phyloP scores from a whole-genome alignment of 116 monocot genomes.

The Iris pallida region DNA sequence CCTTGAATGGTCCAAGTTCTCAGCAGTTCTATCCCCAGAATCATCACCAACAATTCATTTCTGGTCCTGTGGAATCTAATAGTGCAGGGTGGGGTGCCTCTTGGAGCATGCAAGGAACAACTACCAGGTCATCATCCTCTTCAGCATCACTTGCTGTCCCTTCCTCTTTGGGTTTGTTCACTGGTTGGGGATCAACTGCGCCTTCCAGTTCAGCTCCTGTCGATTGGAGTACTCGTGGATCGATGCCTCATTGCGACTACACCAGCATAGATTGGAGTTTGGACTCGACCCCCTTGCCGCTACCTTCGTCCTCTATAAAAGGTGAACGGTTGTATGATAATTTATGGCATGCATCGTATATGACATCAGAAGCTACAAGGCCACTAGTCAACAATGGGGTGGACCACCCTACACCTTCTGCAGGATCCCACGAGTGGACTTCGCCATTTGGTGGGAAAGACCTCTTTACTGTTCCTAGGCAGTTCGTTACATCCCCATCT shows the following conservation, averaged over 20 bases:
- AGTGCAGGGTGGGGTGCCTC: slow-evolving; percentile 21
- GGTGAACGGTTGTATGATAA: slow-evolving; percentile 13
- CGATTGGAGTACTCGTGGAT: slow-evolving; percentile 51
- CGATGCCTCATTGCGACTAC: slow-evolving; percentile 45
- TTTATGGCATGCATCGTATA: slow-evolving; percentile 9
- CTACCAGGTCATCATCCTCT: slow-evolving; percentile 3
- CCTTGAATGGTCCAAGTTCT: slow-evolving; percentile 16
- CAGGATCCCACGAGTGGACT: slow-evolving; percentile 45
- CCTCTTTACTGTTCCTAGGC: slow-evolving; percentile 51
- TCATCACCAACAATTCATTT: slow-evolving; percentile 10
- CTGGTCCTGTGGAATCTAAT: slow-evolving; percentile 11
- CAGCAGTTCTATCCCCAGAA: slow-evolving; percentile 9
- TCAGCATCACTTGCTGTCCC: slow-evolving; percentile 37
- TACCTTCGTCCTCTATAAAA: slow-evolving; percentile 14
- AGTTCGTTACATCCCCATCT: slow-evolving; percentile 51
- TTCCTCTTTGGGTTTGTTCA: slow-evolving; percentile 64
- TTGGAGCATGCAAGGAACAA: neutral
- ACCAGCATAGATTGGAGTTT: slow-evolving; percentile 86
- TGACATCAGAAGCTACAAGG: neutral
- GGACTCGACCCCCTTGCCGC: slow-evolving; percentile 26
- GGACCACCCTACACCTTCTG: slow-evolving; percentile 4
- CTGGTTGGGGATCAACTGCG: slow-evolving; percentile 24
- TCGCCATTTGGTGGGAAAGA: slow-evolving; percentile 60
- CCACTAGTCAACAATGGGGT: slow-evolving; percentile 6
- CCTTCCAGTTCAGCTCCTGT: slow-evolving; percentile 14